These are phyloP conservation scores for Xylaria sp. DNA, from an alignment of 2,329 filamentous ascomycete species.

Conservation along the genomic window DNA sequence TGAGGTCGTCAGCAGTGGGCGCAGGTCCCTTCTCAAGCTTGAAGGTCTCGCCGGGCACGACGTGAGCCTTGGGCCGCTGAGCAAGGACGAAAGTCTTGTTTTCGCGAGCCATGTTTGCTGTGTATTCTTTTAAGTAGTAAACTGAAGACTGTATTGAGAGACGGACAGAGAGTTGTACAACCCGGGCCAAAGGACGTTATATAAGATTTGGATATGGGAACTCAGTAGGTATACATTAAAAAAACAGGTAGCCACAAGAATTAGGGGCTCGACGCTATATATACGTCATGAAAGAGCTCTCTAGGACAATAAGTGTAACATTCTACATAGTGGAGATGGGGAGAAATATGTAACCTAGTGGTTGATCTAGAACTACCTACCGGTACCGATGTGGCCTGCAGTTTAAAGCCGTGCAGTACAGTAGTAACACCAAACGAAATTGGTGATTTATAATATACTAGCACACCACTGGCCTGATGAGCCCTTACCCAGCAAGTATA, in stretches of 20 bases:
- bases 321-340: background rate
- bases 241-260: background rate
- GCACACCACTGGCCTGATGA: background rate
- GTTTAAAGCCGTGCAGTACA: background rate
- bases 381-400: background rate
- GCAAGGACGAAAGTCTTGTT: conserved; percentile 68
- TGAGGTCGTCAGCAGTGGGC: conserved; percentile 62
- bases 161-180: background rate
- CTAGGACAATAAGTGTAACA: background rate
- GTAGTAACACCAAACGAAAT: no score
- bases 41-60: conserved; percentile 75
- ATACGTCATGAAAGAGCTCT: conserved; percentile 25
- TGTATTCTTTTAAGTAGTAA: background rate
- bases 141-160: background rate
- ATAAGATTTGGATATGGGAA: background rate
- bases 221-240: background rate
- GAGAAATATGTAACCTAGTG: no score
- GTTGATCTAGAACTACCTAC: conserved; percentile 1
- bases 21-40: conserved; percentile 60
- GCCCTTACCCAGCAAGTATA: background rate
- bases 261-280: conserved; percentile 26
- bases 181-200: background rate
- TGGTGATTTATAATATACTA: background rate
- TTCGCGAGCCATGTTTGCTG: conserved; percentile 54
- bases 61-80: conserved; percentile 68